Evolutionary conservation across 371 early-diverging fungal genomes (phyloP), one percentile per base, ranked within the genome.

Genomic region (Mucor indicus): DNA sequence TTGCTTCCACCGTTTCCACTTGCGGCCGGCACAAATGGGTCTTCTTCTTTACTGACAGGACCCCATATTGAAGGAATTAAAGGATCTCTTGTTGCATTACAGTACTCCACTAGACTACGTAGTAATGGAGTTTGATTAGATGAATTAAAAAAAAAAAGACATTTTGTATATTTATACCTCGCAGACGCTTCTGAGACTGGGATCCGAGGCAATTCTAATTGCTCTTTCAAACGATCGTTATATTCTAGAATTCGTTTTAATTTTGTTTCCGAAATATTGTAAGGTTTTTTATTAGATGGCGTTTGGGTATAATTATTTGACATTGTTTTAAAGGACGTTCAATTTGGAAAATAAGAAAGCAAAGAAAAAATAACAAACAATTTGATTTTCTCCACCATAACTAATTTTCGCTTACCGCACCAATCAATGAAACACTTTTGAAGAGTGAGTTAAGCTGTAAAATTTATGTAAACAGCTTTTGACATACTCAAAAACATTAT

Each of bases 11-110:
- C 50, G 24, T 23, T 41, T 49, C 44, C 47, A 44, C 56, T 46
- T 39, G 60, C 49, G 57, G 46, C 60, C 68, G 80, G 77, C 43
- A 80, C 84, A 67, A 85, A 92, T 30, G 92, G 93, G 62, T 93
- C 90, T 42, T 92, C 87, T 16, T 81, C 74, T 57, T 82, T 83
- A 59, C 83, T 84, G 9, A 74, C 52, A 19, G 65, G 57, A 8
- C 93, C 93, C 93, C 91, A 92, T 33, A 89, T 69, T 4, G 82
- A 88, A 10, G 90, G 91, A 41, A 92, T 55, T 19, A 92, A 68
- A 31, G 78, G 77, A 66, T 92, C 92, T 39, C 62, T 62, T 44
- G 71, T 79, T 15, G 46, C 38, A 49, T 69, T 71, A 45, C 84
- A 84, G 50, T 77, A 75, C 25, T 73, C 56, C 41, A 81, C 71